phyloP scores from a whole-genome alignment of 225 moss, liverwort and hornwort species.

The Sphagnum tenellum region DNA sequence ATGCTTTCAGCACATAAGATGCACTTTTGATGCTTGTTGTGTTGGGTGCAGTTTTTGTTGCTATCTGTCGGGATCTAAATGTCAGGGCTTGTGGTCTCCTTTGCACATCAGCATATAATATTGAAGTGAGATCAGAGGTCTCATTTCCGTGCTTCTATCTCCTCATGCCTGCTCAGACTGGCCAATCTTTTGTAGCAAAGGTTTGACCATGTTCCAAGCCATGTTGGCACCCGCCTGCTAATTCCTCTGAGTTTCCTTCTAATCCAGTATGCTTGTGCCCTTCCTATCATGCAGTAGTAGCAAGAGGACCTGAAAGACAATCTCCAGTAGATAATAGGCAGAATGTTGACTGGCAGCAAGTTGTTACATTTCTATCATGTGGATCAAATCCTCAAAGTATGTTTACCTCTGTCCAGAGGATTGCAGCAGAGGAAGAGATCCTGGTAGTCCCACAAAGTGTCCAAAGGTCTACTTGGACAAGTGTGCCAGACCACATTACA shows the following conservation, averaged over 20 bases:
- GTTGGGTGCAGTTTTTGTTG: conserved; percentile 8
- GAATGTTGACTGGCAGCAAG: too few species aligned
- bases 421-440: conserved; percentile 6
- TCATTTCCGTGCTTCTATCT: conserved; percentile 5
- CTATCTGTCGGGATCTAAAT: conserved; percentile 1
- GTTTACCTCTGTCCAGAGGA: background rate
- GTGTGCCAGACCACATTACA: conserved; percentile 1
- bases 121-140: conserved; percentile 4
- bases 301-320: too few species aligned
- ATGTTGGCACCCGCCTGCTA: too few species aligned
- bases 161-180: conserved; percentile 3
- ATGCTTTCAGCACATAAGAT: background rate
- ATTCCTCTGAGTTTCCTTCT: too few species aligned
- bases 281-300: too few species aligned
- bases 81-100: conserved; percentile 2
- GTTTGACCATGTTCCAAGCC: background rate
- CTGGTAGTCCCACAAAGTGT: background rate
- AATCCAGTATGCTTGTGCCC: too few species aligned
- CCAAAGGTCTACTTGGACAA: background rate
- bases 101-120: conserved; percentile 5
- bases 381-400: too few species aligned
- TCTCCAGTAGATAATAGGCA: too few species aligned
- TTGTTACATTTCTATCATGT: too few species aligned
- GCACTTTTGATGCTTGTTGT: background rate
- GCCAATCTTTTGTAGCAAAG: conserved; percentile 6